These are phyloP conservation scores for Saccharum hybrid DNA, from an alignment of 202 grass and related monocot species.

Conservation along the genomic window DNA sequence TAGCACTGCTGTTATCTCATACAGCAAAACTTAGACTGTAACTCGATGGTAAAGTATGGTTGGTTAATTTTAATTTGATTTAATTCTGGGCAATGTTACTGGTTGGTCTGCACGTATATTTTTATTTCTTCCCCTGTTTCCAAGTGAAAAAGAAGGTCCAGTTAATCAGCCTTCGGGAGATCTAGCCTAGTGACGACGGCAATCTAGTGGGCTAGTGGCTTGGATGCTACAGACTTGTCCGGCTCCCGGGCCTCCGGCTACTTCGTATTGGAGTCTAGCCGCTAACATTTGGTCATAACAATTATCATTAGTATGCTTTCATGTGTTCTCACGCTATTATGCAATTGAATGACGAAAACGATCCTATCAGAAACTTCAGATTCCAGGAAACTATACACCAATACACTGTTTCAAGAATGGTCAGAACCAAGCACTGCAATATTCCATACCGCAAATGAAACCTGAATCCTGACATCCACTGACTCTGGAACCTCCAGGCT, in stretches of 20 bases:
- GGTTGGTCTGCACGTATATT: neutral
- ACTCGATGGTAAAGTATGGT: neutral
- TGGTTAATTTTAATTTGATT: neutral
- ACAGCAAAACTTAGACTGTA: neutral
- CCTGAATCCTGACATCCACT: neutral
- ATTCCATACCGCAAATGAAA: neutral
- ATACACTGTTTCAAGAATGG: neutral
- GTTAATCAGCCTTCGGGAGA: too few relatives aligned
- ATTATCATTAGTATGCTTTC: neutral
- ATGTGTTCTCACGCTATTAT: neutral
- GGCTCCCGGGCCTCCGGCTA: too few relatives aligned
- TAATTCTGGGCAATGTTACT: neutral
- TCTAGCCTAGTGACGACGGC: too few relatives aligned
- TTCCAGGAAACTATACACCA: neutral
- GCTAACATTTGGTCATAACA: neutral
- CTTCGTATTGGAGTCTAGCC: too few relatives aligned
- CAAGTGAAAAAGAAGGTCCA: too few relatives aligned
- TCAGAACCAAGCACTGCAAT: neutral
- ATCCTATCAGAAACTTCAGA: neutral
- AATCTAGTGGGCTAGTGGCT: neutral
- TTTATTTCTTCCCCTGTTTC: too few relatives aligned
- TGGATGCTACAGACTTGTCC: neutral
- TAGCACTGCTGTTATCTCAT: neutral
- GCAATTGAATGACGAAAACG: neutral
- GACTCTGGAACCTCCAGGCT: neutral